Evolutionary conservation across 352 stramenopile genomes (phyloP).

Genomic region (Globisporangium paddicum): DNA sequence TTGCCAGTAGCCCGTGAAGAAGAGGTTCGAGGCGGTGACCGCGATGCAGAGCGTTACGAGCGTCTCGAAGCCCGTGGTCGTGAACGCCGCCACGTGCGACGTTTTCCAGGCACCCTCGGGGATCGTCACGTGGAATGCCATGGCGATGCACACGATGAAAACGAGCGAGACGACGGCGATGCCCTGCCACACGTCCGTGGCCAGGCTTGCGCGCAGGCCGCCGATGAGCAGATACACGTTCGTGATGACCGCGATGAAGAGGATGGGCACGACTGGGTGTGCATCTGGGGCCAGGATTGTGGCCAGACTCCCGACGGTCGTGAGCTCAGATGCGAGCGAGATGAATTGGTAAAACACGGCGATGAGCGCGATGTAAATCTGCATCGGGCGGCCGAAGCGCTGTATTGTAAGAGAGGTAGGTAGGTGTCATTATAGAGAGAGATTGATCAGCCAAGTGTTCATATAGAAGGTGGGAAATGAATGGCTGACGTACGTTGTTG

Average conservation of each 20-base stretch:
- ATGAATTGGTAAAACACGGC: constrained; percentile 84
- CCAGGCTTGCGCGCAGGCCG: constrained; percentile 63
- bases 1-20: constrained; percentile 82
- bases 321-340: constrained; percentile 68
- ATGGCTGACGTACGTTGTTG: constrained; percentile 26
- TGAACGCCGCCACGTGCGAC: constrained; percentile 63
- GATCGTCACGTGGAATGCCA: constrained; percentile 50
- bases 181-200: constrained; percentile 72
- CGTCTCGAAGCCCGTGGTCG: constrained; percentile 54
- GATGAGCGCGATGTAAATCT: constrained; percentile 61
- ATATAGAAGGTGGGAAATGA: not conserved
- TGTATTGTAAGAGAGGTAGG: constrained; percentile 13
- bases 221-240: constrained; percentile 75
- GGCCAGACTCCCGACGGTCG: constrained; percentile 50
- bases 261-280: constrained; percentile 50
- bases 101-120: constrained; percentile 40
- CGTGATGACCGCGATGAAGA: constrained; percentile 54
- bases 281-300: constrained; percentile 41
- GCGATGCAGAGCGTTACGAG: constrained; percentile 70
- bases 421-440: not conserved
- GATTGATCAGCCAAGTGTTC: not conserved
- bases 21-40: constrained; percentile 57
- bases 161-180: constrained; percentile 56
- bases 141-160: constrained; percentile 54
- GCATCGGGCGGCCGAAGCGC: constrained; percentile 61